Evolutionary conservation across 164 flowering plant genomes (phyloP).

Genomic region (Santalum album): DNA sequence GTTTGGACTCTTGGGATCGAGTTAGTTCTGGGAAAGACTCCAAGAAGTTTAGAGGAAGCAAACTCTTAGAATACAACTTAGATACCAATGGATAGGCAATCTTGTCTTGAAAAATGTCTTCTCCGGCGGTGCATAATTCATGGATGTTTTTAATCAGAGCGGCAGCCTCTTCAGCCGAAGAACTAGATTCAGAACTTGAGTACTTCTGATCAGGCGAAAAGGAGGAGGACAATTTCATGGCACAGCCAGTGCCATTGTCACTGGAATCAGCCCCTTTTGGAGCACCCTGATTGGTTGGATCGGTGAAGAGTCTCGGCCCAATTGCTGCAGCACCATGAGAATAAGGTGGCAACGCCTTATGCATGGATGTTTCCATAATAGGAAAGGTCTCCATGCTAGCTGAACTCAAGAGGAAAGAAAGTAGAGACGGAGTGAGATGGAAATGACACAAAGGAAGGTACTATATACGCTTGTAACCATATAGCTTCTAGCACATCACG

Average conservation of each 20-base stretch:
- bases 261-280: constrained; percentile 1
- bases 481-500: constrained; percentile 7
- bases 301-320: constrained; percentile 10
- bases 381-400: constrained; percentile 29
- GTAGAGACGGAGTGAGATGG: constrained; percentile 7
- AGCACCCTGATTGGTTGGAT: constrained; percentile 17
- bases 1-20: constrained; percentile 9
- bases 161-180: constrained; percentile 12
- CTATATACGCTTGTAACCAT: constrained; percentile 8
- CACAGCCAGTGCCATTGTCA: constrained; percentile 9
- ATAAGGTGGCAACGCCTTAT: constrained; percentile 9
- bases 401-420: neutral
- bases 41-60: constrained; percentile 27
- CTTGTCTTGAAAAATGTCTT: constrained; percentile 5
- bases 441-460: constrained; percentile 14
- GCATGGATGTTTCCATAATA: constrained; percentile 26
- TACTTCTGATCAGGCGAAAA: constrained; percentile 22
- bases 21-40: constrained; percentile 27
- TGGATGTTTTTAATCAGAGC: constrained; percentile 10
- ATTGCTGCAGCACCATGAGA: neutral
- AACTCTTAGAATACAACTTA: constrained; percentile 8
- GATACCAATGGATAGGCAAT: constrained; percentile 10
- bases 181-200: constrained; percentile 24
- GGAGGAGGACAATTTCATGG: constrained; percentile 10
- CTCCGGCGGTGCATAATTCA: constrained; percentile 10